A percentile compares a stretch with the other conserved stretches of the same genome.
Conservation (phyloP, 768 basidiomycete species). For the Neoboletus magnificus region DNA sequence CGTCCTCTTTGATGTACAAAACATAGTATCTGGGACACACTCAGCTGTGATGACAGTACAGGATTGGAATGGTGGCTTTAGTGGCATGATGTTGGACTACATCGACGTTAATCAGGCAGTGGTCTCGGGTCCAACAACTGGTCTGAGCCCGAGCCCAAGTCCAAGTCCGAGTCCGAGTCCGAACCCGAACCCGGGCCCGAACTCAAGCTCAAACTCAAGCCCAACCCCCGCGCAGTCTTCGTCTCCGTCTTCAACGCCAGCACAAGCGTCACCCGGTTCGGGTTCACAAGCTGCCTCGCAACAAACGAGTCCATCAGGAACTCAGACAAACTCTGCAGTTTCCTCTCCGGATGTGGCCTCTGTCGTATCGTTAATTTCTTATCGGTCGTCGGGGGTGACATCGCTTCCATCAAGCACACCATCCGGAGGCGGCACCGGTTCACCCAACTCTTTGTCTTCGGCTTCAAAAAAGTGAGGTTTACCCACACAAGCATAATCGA, state of each 20-base stretch:
- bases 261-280: not conserved
- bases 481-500: not conserved
- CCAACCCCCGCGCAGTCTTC: constrained; percentile 3
- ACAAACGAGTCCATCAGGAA: not conserved
- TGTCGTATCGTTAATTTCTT: constrained; percentile 4
- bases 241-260: constrained; percentile 1
- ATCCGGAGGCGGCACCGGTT: not conserved
- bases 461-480: constrained; percentile 13
- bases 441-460: constrained; percentile 1
- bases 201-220: not conserved
- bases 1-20: constrained; percentile 20
- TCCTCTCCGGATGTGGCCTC: not conserved
- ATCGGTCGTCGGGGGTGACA: constrained; percentile 4
- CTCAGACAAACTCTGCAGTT: not conserved
- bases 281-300: not conserved
- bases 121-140: constrained; percentile 8
- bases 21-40: constrained; percentile 22
- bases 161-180: not conserved
- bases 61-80: constrained; percentile 23
- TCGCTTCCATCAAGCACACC: constrained; percentile 11
- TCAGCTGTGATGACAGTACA: constrained; percentile 23
- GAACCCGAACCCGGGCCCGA: not conserved
- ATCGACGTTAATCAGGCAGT: constrained; percentile 22
- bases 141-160: not conserved
- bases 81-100: constrained; percentile 31